Base-by-base conservation (phyloP, 208 protist species). In the Crithidia fasciculata region DNA sequence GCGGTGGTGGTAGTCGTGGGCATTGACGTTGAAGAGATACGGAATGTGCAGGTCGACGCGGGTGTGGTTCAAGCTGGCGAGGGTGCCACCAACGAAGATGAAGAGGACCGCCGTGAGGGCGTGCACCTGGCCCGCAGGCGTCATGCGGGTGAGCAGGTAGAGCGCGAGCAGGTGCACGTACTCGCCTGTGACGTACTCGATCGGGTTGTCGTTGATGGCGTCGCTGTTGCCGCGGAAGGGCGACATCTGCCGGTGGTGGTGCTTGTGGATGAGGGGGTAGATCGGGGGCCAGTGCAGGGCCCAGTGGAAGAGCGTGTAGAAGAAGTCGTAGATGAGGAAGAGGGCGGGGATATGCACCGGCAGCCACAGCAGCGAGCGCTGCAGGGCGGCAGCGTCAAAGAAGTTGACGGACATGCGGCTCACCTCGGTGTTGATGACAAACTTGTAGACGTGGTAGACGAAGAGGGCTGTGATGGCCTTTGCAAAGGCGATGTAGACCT, bases 61-160 rank as follows among this genome's bases (percentile, higher is more conserved):
- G 7, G 95, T 98, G 85, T 97, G 93, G 72, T 97, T 98, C 37
- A 98, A 76, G 49, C 92, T 91, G 6, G 93, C 91, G 41, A 96
- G 77, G 10, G 91, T 86, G 57, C 95, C 95, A 16, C 91, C 92
- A 45, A 95, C 44, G 62, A 95, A 87, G 61, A 96, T 89, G 81
- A 95, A 96, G 47, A 87, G 13, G 43, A 93, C 71, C 3, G 71
- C 80, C 5, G 84, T 88, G 15, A 91, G 15, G 6, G 82, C 84
- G 69, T 96, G 86, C 19, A 96, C 73, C 57, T 91, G 89, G n/a
- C 82, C 82, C 0, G 54, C 60, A 1, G 82, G 83, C 13, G 73
- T 66, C 39, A 94, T 76, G 36, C 76, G 78, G 4, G 90, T 88
- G 47, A 97, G 82, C 4, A 97, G 67, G 80, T 83, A 94, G 44